Percentiles rank a stretch among this genome's conserved stretches.
Evolutionary conservation across 768 basidiomycete species (phyloP).

Genomic region (Tricholoma flavovirens): DNA sequence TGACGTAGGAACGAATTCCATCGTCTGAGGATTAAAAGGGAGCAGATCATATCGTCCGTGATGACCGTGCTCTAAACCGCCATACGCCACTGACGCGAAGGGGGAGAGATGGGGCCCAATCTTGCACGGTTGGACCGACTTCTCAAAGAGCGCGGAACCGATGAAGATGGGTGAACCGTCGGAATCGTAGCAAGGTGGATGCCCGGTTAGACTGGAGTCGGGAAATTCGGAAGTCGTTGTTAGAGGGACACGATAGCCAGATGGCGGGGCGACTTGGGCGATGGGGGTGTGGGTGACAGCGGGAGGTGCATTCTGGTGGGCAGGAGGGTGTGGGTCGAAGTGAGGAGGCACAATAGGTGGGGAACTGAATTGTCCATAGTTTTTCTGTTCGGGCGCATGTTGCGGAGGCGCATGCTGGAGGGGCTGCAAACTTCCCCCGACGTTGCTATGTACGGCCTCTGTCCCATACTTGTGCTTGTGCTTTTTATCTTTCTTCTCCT

Average conservation of each 20-base stretch:
- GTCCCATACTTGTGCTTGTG: conserved; percentile 4
- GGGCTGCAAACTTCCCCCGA: conserved; percentile 1
- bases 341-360: conserved; percentile 19
- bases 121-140: conserved; percentile 81
- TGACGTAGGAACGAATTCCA: conserved; percentile 70
- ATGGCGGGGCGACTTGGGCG: conserved; percentile 38
- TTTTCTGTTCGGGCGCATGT: not conserved
- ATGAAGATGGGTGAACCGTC: conserved; percentile 64
- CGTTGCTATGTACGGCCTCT: not conserved
- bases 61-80: conserved; percentile 55
- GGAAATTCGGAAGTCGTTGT: conserved; percentile 42
- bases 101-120: conserved; percentile 55
- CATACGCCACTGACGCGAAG: conserved; percentile 54
- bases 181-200: conserved; percentile 49
- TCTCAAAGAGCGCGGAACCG: conserved; percentile 64
- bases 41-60: conserved; percentile 69
- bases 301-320: not conserved
- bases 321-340: conserved; percentile 12
- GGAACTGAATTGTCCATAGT: conserved; percentile 11
- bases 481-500: conserved; percentile 19
- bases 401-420: not conserved
- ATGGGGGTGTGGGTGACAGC: conserved; percentile 4
- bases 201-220: conserved; percentile 32
- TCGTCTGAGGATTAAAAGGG: conserved; percentile 56
- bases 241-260: conserved; percentile 63